A percentile compares a stretch with the other conserved stretches of the same genome.
Conservation (phyloP, 441 rosid species). For the Bocquillonia castaneifolia region DNA sequence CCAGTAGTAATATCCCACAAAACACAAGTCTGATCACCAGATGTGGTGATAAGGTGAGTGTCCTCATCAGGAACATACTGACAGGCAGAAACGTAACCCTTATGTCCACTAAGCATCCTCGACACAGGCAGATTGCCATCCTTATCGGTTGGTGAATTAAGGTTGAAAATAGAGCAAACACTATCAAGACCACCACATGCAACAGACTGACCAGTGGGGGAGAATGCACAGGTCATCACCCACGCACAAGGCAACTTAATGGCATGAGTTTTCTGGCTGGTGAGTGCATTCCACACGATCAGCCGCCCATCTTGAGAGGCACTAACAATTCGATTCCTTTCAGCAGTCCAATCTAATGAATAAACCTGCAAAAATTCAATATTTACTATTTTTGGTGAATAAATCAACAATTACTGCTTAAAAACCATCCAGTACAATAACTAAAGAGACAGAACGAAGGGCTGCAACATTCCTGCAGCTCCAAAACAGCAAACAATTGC, state of each 20-base stretch:
- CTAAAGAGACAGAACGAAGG: no score
- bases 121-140: conserved; percentile 77
- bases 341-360: conserved; percentile 89
- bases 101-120: conserved; percentile 83
- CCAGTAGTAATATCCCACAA: conserved; percentile 95
- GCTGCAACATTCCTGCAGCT: no score
- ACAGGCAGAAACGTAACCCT: conserved; percentile 82
- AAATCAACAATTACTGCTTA: no score
- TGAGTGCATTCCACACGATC: conserved; percentile 92
- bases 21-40: conserved; percentile 88
- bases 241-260: conserved; percentile 94
- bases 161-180: conserved; percentile 83
- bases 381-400: conserved; percentile 5
- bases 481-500: no score
- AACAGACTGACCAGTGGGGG: conserved; percentile 85
- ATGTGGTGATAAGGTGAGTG: conserved; percentile 74
- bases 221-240: conserved; percentile 98
- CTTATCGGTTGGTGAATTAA: conserved; percentile 73
- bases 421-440: no score
- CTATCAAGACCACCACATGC: conserved; percentile 98
- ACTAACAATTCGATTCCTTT: conserved; percentile 82
- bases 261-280: conserved; percentile 95
- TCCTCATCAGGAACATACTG: conserved; percentile 94
- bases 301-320: conserved; percentile 94
- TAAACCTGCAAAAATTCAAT: conserved; percentile 50